These are phyloP conservation scores for Sphaerulina populicola DNA, from an alignment of 2,329 filamentous ascomycete genomes.

Conservation along the genomic window DNA sequence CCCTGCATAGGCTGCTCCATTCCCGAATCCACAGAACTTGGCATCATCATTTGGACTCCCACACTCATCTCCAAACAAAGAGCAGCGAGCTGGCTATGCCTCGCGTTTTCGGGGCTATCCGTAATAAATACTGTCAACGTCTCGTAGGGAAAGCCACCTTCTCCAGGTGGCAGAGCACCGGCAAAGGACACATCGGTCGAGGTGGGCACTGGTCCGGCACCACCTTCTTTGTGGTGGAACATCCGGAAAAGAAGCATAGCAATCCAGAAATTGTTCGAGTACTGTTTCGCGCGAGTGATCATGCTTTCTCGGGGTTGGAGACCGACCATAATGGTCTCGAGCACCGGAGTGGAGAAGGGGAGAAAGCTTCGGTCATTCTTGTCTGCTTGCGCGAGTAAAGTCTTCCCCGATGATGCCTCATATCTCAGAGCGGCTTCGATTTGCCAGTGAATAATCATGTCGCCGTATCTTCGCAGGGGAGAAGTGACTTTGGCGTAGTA, in stretches of 20 bases:
- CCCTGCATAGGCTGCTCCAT: constrained; percentile 27
- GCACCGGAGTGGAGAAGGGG: constrained; percentile 43
- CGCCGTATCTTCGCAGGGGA: constrained; percentile 53
- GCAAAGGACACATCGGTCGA: background rate
- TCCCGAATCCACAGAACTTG: constrained; percentile 10
- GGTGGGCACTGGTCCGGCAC: background rate
- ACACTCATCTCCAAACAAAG: constrained; percentile 22
- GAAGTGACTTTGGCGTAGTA: constrained; percentile 53
- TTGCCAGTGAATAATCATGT: constrained; percentile 57
- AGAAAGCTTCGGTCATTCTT: constrained; percentile 30
- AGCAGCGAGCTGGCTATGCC: background rate
- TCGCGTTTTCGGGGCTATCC: too few species aligned
- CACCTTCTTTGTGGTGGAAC: constrained; percentile 37
- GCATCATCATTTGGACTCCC: constrained; percentile 15
- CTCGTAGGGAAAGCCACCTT: constrained; percentile 18
- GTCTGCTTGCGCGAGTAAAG: constrained; percentile 32
- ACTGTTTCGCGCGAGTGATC: constrained; percentile 34
- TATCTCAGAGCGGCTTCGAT: constrained; percentile 54
- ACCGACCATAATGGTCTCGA: constrained; percentile 44
- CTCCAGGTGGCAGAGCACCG: background rate
- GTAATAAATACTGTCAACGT: constrained; percentile 7
- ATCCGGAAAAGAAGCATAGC: constrained; percentile 50
- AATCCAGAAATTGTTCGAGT: constrained; percentile 43
- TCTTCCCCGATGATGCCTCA: constrained; percentile 42
- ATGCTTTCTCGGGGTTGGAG: constrained; percentile 39